Evolutionary conservation across 2,329 filamentous ascomycete genomes (phyloP), one percentile per base, ranked within the genome.

Genomic region (Coniochaeta sp.): DNA sequence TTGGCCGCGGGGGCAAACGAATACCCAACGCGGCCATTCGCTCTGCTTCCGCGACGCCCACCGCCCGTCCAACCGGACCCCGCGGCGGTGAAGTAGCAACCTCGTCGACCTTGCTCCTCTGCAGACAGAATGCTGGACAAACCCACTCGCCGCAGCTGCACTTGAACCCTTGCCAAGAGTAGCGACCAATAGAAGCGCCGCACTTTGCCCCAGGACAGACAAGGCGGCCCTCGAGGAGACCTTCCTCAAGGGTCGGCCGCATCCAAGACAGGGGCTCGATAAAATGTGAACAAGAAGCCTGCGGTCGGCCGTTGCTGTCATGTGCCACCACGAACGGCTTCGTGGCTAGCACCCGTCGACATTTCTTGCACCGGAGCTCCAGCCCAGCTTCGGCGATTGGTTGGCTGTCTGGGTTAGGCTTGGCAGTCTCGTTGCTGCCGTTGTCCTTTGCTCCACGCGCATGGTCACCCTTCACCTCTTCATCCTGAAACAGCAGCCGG

Each of bases 251-350:
- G 68, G 88, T 87, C 1, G 87, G 79, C 7, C 90, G 86, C 95
- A 99, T 99, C 95, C 95, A 99, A 16, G 90, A 90, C 36, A 99
- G 79, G 0, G 95, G 91, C 69, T 98, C 92, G 64, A 98, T 76
- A 74, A 97, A 98, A 72, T 93, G 85, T 73, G 89, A 88, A 69
- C 95, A 99, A 34, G 68, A 66, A 60, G 64, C 62, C 56, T 62
- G 61, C 58, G n/a, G 62, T 43, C 17, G 59, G 24, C 26, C 17
- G 24, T 28, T 64, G 60, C 26, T 60, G 66, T 66, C 76, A 73
- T 96, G 91, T 1, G 82, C 75, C 54, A 88, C 74, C 59, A 96
- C 79, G 71, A 91, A 96, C 34, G 76, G 73, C 0, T 77, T 71
- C 0, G 79, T 83, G 9, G 79, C 81, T 17, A 86, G 74, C 34